These are phyloP conservation scores for Arxiozyma slooffiae DNA, from an alignment of 1,139 yeast genomes.

Conservation along the genomic window DNA sequence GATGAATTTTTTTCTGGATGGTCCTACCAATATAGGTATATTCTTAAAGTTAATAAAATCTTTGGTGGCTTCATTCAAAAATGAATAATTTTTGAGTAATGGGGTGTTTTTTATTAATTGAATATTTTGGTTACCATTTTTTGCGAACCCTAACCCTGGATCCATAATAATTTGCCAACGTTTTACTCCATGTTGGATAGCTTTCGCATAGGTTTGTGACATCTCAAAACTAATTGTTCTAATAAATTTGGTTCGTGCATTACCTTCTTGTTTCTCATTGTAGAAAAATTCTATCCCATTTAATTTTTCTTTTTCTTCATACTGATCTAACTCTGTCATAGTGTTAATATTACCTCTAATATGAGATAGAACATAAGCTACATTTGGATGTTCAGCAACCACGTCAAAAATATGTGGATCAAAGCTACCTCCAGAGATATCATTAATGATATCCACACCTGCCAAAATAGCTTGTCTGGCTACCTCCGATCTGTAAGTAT, in stretches of 20 bases:
- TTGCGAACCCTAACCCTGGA: constrained; percentile 95
- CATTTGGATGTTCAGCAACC: constrained; percentile 51
- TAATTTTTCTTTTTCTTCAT: constrained; percentile 34
- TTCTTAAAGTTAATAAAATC: constrained; percentile 22
- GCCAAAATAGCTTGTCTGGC: constrained; percentile 58
- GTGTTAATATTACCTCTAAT: constrained; percentile 73
- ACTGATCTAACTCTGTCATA: constrained; percentile 55
- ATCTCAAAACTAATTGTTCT: constrained; percentile 58
- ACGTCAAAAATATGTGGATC: constrained; percentile 56
- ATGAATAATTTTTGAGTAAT: constrained; percentile 44
- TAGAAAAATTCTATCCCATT: neutral
- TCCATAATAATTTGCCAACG: constrained; percentile 90
- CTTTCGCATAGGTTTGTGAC: constrained; percentile 44
- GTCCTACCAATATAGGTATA: constrained; percentile 64
- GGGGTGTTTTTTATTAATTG: constrained; percentile 51
- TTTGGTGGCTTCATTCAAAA: constrained; percentile 14
- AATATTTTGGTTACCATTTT: constrained; percentile 57
- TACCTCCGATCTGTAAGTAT: constrained; percentile 70
- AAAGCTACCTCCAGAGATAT: constrained; percentile 67
- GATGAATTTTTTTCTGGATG: constrained; percentile 79
- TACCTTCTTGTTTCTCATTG: constrained; percentile 11
- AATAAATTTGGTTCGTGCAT: constrained; percentile 9
- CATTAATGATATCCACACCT: constrained; percentile 91
- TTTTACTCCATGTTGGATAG: constrained; percentile 53
- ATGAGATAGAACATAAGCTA: constrained; percentile 77